phyloP scores from a whole-genome alignment of 2,329 filamentous ascomycete species.

The Clonostachys rosea region DNA sequence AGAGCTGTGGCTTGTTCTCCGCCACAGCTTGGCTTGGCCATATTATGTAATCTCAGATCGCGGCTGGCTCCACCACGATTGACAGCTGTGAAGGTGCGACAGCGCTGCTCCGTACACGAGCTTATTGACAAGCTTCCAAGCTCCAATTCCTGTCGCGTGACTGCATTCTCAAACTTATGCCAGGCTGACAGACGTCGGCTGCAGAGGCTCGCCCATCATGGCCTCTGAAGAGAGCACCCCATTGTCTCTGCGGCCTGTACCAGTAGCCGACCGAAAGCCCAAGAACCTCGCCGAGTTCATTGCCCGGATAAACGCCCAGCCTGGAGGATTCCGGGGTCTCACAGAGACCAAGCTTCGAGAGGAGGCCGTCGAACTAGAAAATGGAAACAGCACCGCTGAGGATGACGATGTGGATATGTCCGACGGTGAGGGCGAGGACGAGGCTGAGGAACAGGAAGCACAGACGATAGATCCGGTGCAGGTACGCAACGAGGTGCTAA shows the following conservation, averaged over 20 bases:
- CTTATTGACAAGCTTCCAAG: no score
- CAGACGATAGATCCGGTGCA: constrained; percentile 39
- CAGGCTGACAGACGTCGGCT: constrained; percentile 2
- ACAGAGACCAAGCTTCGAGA: constrained; percentile 68
- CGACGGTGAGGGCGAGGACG: constrained; percentile 41
- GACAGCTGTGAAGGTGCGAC: no score
- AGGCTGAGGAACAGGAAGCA: constrained; percentile 33
- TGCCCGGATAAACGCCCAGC: constrained; percentile 72
- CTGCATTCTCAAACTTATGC: constrained; percentile 1
- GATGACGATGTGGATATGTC: constrained; percentile 39
- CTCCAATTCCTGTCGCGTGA: no score
- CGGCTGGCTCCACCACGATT: no score
- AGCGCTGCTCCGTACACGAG: no score
- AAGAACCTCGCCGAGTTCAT: constrained; percentile 71
- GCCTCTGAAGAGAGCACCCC: constrained; percentile 21
- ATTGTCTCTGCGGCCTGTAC: constrained; percentile 32
- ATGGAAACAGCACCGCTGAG: constrained; percentile 37
- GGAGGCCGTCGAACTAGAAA: constrained; percentile 50
- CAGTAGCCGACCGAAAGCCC: constrained; percentile 49
- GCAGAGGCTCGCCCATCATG: constrained; percentile 14
- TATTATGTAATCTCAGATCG: no score
- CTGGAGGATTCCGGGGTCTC: constrained; percentile 74
- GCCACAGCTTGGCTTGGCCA: no score
- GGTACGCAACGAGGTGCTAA: constrained; percentile 54
- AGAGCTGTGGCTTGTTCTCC: no score